Base-by-base conservation (phyloP, 768 basidiomycete species). In the Amyloporia xantha region DNA sequence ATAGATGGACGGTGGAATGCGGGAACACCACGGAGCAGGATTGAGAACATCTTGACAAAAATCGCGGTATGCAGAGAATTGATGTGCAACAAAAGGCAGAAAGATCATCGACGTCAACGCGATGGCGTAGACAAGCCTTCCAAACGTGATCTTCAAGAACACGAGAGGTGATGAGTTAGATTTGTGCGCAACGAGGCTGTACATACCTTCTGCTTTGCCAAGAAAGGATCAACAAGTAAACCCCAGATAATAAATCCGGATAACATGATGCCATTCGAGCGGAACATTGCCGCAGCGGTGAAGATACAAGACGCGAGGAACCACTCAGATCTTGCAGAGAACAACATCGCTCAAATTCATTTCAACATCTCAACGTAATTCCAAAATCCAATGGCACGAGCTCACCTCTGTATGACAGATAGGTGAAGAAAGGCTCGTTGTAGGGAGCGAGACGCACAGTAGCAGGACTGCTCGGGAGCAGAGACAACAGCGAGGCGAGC, bases 381-480 rank as follows among this genome's bases (percentile, higher is more conserved):
- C 46, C 21, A 49, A 27, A 5, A 23, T 20, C 39, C 36, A 36
- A 11, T 17, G 49, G 52, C 54, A 41, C 11, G 52, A 1, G 52
- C 69, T 52, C 60, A 72, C 87, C 91, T 59, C 66, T 71, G 61
- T 94, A 95, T 0, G 91, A 86, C 21, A 87, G 66, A 51, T 78
- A 78, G 0, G 93, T 86, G 65, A 89, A 94, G 63, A 91, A 86
- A 0, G 93, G 88, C 59, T 98, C 95, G 42, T 70, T 81, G 63
- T 88, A 95, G 0, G 86, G 76, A 0, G 84, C 82, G 40, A 84
- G 74, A 21, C 81, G 75, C 19, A 88, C 64, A 0, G 86, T 82
- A 0, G 77, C 75, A 2, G 93, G 93, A 39, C 91, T 90, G 46
- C 85, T 88, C 0, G 91, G 78, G 4, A 98, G 59, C 37, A 93